A percentile compares a stretch with the other conserved stretches of the same genome.
phyloP scores from a whole-genome alignment of 1,284 basidiomycete genomes.

The Vanrija humicola region DNA sequence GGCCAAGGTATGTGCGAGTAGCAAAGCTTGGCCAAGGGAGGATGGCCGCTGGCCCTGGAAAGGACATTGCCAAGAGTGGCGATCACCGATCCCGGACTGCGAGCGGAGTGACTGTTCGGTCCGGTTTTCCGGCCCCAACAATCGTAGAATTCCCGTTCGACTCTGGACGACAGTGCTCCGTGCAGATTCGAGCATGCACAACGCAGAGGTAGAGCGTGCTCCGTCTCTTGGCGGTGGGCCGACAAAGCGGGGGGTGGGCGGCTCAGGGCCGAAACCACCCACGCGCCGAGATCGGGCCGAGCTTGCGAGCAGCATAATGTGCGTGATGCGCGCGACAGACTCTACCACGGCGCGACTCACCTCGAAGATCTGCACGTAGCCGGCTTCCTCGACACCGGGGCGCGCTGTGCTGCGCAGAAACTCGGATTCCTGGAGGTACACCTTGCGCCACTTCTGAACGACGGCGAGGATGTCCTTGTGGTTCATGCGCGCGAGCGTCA shows the following conservation, averaged over 20 bases:
- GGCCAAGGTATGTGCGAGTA: too few species aligned
- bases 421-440: constrained; percentile 62
- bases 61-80: too few species aligned
- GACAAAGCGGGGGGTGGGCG: too few species aligned
- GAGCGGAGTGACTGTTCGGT: too few species aligned
- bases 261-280: too few species aligned
- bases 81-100: too few species aligned
- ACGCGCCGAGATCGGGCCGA: too few species aligned
- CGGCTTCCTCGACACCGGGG: constrained; percentile 50
- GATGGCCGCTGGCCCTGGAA: too few species aligned
- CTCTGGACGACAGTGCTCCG: not conserved
- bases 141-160: not conserved
- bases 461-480: constrained; percentile 63
- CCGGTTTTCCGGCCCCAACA: not conserved
- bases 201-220: too few species aligned
- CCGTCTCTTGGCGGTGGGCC: too few species aligned
- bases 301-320: not conserved
- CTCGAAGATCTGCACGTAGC: constrained; percentile 87
- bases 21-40: too few species aligned
- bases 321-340: not conserved
- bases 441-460: constrained; percentile 69
- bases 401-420: constrained; percentile 19
- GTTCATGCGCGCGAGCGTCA: constrained; percentile 76
- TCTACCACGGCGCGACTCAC: constrained; percentile 46
- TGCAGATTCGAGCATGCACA: too few species aligned